Conservation (phyloP, 2,329 filamentous ascomycete genomes). For the Epichloe hybrida region DNA sequence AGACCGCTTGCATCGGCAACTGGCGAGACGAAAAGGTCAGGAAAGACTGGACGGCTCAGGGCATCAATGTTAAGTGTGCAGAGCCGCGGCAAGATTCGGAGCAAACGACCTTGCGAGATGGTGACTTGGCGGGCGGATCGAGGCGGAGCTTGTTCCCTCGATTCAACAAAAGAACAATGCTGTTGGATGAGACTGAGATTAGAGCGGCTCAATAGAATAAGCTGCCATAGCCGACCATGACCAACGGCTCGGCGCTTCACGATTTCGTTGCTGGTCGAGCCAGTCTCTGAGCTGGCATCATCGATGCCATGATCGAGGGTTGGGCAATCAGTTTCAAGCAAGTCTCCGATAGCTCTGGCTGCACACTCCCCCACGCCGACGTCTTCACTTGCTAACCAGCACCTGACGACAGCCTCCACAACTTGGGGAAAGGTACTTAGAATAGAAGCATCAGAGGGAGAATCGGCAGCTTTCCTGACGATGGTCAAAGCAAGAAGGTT, state of each 20-base stretch:
- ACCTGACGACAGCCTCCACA: slow-evolving; percentile 32
- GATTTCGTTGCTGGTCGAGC: slow-evolving; percentile 22
- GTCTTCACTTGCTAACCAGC: slow-evolving; percentile 39
- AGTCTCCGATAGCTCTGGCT: slow-evolving; percentile 34
- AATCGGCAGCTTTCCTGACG: slow-evolving; percentile 38
- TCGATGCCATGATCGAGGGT: slow-evolving; percentile 12
- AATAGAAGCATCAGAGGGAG: slow-evolving; percentile 34
- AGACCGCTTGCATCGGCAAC: slow-evolving; percentile 9
- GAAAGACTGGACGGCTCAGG: slow-evolving; percentile 23
- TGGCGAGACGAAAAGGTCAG: slow-evolving; percentile 19
- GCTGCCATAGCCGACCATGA: slow-evolving; percentile 39
- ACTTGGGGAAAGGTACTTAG: slow-evolving; percentile 36
- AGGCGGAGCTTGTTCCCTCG: slow-evolving; percentile 9
- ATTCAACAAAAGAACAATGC: slow-evolving; percentile 21
- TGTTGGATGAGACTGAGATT: slow-evolving; percentile 31
- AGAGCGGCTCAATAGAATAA: slow-evolving; percentile 33
- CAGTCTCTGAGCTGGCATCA: neutral
- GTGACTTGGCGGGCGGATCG: slow-evolving; percentile 26
- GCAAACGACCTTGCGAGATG: slow-evolving; percentile 38
- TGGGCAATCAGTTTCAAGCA: slow-evolving; percentile 43
- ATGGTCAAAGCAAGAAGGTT: slow-evolving; percentile 45
- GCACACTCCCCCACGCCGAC: slow-evolving; percentile 42
- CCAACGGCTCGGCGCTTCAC: slow-evolving; percentile 29
- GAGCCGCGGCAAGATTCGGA: slow-evolving; percentile 37
- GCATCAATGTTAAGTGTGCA: slow-evolving; percentile 31